Evolutionary conservation across 805 yeast genomes (phyloP).

Genomic region (Lachancea sp.): DNA sequence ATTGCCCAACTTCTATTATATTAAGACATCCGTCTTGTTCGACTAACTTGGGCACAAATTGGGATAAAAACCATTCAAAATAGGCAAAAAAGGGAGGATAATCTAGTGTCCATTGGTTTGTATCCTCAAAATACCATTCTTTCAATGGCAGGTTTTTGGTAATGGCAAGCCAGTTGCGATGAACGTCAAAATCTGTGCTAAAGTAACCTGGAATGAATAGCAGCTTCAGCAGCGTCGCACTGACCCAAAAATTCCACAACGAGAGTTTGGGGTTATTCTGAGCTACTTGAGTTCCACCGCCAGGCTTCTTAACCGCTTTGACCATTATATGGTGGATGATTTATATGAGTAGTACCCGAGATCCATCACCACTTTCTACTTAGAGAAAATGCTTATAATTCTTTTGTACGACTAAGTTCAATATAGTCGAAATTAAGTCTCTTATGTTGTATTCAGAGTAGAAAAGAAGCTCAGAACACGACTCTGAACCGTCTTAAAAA

Average conservation of each 20-base stretch:
- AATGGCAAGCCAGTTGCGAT: constrained; percentile 93
- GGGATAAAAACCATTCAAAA: constrained; percentile 77
- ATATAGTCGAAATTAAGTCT: no score
- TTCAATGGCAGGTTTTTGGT: constrained; percentile 67
- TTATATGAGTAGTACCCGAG: no score
- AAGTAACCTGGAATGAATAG: constrained; percentile 73
- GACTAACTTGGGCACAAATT: constrained; percentile 59
- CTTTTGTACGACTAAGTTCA: no score
- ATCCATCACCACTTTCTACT: no score
- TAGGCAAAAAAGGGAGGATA: constrained; percentile 98
- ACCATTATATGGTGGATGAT: no score
- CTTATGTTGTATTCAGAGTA: no score
- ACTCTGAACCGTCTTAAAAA: constrained; percentile 1
- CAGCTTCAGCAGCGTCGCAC: constrained; percentile 51
- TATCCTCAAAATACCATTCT: constrained; percentile 76
- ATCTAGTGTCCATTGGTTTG: constrained; percentile 89
- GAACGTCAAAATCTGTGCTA: constrained; percentile 96
- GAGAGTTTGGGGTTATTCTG: constrained; percentile 35
- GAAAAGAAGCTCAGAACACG: background rate
- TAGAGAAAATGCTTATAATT: no score
- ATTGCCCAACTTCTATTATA: constrained; percentile 55
- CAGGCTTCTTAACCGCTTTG: constrained; percentile 3
- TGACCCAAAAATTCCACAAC: constrained; percentile 61
- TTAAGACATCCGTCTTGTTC: constrained; percentile 71
- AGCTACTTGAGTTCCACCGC: background rate